Evolutionary conservation across 108 stramenopile species (phyloP), one percentile per base, ranked within the genome.

Genomic region (Nitzschia sp.): DNA sequence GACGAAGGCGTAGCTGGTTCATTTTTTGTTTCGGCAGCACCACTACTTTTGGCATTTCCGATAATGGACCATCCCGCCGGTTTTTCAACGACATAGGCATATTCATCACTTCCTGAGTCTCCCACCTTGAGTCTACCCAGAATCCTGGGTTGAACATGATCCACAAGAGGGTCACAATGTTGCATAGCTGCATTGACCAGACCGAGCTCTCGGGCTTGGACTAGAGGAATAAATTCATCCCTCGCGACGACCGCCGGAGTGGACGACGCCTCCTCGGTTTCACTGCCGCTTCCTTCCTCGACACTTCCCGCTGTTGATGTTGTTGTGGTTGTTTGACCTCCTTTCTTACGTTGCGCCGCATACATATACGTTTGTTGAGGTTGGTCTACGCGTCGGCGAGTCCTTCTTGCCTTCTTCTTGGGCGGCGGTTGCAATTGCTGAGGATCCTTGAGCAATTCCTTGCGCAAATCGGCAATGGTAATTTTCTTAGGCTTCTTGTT

Each of bases 41-140:
- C 13, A 35, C 25, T 56, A 11, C 45, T 30, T 38, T 44, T 56
- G 27, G 41, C 66, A 15, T 81, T 73, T 29, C 86, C 91, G 48
- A 92, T 45, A 48, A 92, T 89, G 38, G 83, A 59, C 91, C 91
- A 92, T 62, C 91, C 91, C 1, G 71, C 76, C 17, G 91, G 91
- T 62, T 92, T 92, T 29, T 89, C 76, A 53, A 92, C 63, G 13
- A 92, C 34, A 71, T 89, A 92, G n/a, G 91, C 91, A 73, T 72
- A 88, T 22, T 80, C 75, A 19, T 78, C 66, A 53, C 53, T 81
- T 38, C 53, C 41, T n/a, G 56, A 41, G 33, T 38, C 77, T 55
- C 56, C 75, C 0, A 88, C 76, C n/a, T 83, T 78, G 17, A 91
- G 61, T 30, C 73, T 53, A 5, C 70, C 78, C 13, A 86, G 33